Evolutionary conservation across 768 basidiomycete genomes (phyloP).

Genomic region (Rhizopogon vinicolor): DNA sequence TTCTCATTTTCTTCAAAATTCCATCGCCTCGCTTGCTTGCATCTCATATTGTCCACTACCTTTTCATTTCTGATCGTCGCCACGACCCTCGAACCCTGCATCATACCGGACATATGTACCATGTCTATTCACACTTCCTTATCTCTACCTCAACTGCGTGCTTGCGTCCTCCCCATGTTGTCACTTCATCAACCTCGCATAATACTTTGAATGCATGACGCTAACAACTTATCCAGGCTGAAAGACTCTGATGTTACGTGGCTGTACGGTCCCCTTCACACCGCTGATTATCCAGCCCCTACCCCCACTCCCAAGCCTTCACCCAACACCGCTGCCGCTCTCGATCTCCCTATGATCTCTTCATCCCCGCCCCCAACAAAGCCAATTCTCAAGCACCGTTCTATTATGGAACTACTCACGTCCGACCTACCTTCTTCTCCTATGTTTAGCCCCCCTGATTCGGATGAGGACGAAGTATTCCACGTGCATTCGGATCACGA

Average conservation of each 20-base stretch:
- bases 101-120: neutral
- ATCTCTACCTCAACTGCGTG: neutral
- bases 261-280: slow-evolving; percentile 96
- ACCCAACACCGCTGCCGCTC: slow-evolving; percentile 30
- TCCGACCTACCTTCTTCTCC: slow-evolving; percentile 63
- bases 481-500: slow-evolving; percentile 19
- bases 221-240: slow-evolving; percentile 56
- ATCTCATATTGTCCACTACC: neutral
- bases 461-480: slow-evolving; percentile 37
- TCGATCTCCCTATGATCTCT: slow-evolving; percentile 31
- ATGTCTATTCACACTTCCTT: neutral
- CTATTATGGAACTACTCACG: slow-evolving; percentile 84
- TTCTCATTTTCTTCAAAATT: slow-evolving; percentile 4
- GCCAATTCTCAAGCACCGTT: slow-evolving; percentile 95
- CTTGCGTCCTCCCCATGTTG: slow-evolving; percentile 5
- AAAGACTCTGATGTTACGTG: slow-evolving; percentile 99
- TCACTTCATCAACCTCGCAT: neutral
- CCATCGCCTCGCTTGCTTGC: neutral
- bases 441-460: slow-evolving; percentile 55
- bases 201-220: too few relatives aligned
- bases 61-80: slow-evolving; percentile 7
- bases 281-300: slow-evolving; percentile 81
- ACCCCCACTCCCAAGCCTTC: slow-evolving; percentile 51
- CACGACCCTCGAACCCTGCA: neutral
- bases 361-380: slow-evolving; percentile 44